Conservation (phyloP, 2,329 filamentous ascomycete species). For the Paramyrothecium roridum region DNA sequence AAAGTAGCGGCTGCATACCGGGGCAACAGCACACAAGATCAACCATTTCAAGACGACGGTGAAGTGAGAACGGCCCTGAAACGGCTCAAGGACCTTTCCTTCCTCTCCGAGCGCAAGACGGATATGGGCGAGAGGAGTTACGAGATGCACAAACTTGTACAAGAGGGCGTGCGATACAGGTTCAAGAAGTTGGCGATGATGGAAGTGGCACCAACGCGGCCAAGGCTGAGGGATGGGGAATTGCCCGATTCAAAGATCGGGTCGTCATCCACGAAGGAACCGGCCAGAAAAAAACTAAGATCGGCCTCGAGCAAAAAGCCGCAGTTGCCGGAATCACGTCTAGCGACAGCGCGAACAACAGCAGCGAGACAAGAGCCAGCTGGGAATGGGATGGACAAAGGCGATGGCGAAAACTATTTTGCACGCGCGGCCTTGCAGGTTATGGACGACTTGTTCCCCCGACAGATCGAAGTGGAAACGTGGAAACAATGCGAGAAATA, state of each 20-base stretch:
- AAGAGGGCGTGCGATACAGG: constrained; percentile 21
- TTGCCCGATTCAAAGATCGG: too few relatives aligned
- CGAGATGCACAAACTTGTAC: constrained; percentile 27
- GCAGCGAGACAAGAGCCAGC: background rate
- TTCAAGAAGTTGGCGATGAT: too few relatives aligned
- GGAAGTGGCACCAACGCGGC: too few relatives aligned
- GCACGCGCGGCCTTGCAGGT: constrained; percentile 15
- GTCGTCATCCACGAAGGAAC: too few relatives aligned
- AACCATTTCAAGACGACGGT: background rate
- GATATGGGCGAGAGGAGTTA: constrained; percentile 10
- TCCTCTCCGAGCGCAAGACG: constrained; percentile 15
- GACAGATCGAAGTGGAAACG: constrained; percentile 4
- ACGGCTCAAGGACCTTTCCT: constrained; percentile 29
- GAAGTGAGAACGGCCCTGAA: constrained; percentile 13
- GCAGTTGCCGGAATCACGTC: constrained; percentile 3
- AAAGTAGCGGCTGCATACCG: constrained; percentile 7
- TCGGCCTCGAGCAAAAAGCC: too few relatives aligned
- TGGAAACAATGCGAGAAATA: constrained; percentile 21
- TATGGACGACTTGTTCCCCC: constrained; percentile 16
- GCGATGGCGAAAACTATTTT: constrained; percentile 14
- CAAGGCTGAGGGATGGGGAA: too few relatives aligned
- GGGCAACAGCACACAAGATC: background rate
- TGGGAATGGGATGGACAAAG: background rate
- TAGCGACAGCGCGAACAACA: background rate
- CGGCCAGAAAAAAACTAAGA: too few relatives aligned